Percentiles rank a stretch among this genome's conserved stretches.
phyloP scores from a whole-genome alignment of 1,284 basidiomycete species.

The Tylopilus sp. region DNA sequence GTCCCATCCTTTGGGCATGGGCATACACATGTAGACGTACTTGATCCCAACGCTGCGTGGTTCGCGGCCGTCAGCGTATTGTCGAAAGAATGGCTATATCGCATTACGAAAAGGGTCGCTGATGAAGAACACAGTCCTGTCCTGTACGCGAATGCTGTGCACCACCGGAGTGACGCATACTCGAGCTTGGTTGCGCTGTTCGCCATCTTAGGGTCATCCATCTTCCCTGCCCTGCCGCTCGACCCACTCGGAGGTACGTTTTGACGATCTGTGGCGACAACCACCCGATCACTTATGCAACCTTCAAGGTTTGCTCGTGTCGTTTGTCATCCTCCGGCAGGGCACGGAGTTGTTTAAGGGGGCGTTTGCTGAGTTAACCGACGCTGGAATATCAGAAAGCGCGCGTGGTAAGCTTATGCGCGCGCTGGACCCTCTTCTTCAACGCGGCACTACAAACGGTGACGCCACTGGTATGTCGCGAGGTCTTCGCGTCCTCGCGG shows the following conservation, averaged over 20 bases:
- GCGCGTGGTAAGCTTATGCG: constrained; percentile 52
- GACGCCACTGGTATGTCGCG: neutral
- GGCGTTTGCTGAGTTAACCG: constrained; percentile 82
- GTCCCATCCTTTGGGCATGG: constrained; percentile 47
- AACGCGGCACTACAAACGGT: constrained; percentile 18
- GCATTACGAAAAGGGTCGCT: constrained; percentile 84
- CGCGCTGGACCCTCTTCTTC: constrained; percentile 55
- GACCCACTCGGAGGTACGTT: constrained; percentile 87
- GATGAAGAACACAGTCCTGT: constrained; percentile 89
- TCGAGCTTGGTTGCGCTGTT: constrained; percentile 84
- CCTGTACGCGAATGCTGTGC: constrained; percentile 85
- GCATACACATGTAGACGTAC: constrained; percentile 54
- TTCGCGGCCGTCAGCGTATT: constrained; percentile 82
- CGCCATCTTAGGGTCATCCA: constrained; percentile 85
- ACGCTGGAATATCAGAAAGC: constrained; percentile 70
- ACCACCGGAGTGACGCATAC: constrained; percentile 94
- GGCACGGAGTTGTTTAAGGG: constrained; percentile 69
- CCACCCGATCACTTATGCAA: constrained; percentile 10
- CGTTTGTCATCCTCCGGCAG: constrained; percentile 84
- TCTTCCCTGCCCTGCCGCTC: constrained; percentile 80
- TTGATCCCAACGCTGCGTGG: constrained; percentile 97
- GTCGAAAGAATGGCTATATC: constrained; percentile 91
- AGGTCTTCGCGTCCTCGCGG: constrained; percentile 41
- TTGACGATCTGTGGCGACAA: neutral
- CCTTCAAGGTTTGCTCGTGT: constrained; percentile 73